A percentile compares a stretch with the other conserved stretches of the same genome.
These are phyloP conservation scores for Emiliania huxleyi DNA, from an alignment of 78 protist genomes.

Conservation along the genomic window DNA sequence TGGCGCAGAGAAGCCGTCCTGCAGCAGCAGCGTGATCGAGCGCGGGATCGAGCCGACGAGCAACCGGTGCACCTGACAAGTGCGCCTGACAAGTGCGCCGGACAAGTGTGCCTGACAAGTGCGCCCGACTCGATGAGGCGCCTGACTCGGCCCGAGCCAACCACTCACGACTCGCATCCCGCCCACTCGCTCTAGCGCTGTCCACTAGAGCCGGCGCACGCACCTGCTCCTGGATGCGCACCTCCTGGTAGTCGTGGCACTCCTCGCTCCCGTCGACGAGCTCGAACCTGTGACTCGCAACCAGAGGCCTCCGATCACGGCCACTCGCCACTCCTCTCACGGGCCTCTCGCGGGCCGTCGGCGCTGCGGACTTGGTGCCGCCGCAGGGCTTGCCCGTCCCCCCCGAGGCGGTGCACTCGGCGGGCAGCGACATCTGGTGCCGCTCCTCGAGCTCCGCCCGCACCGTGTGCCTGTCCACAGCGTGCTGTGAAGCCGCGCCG, in stretches of 20 bases:
- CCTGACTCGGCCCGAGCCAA: too few species aligned
- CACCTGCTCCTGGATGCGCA: constrained; percentile 23
- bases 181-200: too few species aligned
- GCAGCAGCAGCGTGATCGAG: constrained; percentile 3
- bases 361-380: background rate
- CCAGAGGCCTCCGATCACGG: background rate
- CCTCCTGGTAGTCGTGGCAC: constrained; percentile 27
- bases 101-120: background rate
- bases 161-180: too few species aligned
- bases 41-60: background rate
- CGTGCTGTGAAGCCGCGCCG: too few species aligned
- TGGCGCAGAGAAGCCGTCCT: background rate
- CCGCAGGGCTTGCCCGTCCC: background rate
- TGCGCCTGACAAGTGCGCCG: background rate
- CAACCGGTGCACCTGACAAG: background rate
- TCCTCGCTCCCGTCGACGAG: background rate
- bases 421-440: background rate
- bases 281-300: background rate
- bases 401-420: background rate
- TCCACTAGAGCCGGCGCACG: too few species aligned
- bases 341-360: too few species aligned
- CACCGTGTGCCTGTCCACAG: too few species aligned
- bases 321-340: background rate
- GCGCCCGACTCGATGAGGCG: background rate
- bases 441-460: background rate